Conservation (phyloP, 805 yeast genomes). For the Yarrowia sp. region DNA sequence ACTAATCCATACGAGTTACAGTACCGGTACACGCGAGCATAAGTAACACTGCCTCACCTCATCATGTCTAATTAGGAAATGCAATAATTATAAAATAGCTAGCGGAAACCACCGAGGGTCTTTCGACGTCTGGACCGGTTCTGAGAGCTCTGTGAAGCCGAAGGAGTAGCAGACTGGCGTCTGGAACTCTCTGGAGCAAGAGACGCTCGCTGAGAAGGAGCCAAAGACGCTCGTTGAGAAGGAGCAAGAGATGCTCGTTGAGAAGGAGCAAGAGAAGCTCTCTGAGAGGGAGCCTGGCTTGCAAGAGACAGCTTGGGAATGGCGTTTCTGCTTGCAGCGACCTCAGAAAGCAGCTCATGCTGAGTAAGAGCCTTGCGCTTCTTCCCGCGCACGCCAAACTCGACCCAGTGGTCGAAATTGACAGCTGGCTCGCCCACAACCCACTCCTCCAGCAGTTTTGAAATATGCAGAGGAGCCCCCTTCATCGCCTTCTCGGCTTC, state of each 20-base stretch:
- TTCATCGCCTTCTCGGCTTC: not conserved
- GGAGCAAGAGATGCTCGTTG: not conserved
- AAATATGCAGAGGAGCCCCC: not conserved
- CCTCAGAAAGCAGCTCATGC: not conserved
- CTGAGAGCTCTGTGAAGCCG: not conserved
- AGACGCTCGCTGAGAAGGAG: not conserved
- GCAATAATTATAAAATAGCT: not conserved
- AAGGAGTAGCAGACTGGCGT: not conserved
- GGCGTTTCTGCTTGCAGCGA: not conserved
- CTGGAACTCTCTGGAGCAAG: not conserved
- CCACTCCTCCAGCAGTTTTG: not conserved
- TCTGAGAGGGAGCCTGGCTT: constrained; percentile 6
- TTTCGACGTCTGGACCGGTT: not conserved
- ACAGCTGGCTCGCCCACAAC: not conserved
- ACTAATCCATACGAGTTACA: too few species aligned
- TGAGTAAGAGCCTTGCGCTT: not conserved
- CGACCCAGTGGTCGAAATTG: not conserved
- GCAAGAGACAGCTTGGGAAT: not conserved
- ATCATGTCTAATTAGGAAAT: too few species aligned
- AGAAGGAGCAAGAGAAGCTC: not conserved
- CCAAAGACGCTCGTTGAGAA: not conserved
- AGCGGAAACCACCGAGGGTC: constrained; percentile 1
- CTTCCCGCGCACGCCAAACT: not conserved
- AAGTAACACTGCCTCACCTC: too few species aligned
- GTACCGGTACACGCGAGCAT: too few species aligned